These are phyloP conservation scores for Austroboletus niveus DNA, from an alignment of 1,284 basidiomycete genomes.

Conservation along the genomic window DNA sequence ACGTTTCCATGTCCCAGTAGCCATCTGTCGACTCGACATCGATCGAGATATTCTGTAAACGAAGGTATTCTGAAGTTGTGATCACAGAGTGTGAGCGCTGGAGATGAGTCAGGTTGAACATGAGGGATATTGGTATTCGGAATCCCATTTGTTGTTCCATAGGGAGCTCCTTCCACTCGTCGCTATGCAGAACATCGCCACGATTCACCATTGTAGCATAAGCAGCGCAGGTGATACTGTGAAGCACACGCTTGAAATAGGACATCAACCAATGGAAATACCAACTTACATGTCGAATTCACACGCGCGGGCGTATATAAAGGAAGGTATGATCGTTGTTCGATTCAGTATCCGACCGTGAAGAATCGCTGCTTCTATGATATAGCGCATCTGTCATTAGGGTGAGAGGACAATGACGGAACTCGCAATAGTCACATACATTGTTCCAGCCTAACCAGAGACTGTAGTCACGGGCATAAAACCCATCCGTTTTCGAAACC, in stretches of 20 bases:
- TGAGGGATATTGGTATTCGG: constrained; percentile 38
- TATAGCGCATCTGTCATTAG: constrained; percentile 35
- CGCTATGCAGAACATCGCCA: constrained; percentile 34
- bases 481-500: constrained; percentile 30
- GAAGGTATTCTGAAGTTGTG: constrained; percentile 42
- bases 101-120: constrained; percentile 48
- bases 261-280: neutral
- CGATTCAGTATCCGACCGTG: constrained; percentile 38
- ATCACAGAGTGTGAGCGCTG: constrained; percentile 38
- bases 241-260: neutral
- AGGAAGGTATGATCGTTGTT: constrained; percentile 39
- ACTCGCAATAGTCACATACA: constrained; percentile 11
- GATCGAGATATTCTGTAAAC: constrained; percentile 36
- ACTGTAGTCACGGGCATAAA: constrained; percentile 36
- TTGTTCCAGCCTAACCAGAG: constrained; percentile 37
- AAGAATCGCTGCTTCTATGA: constrained; percentile 39
- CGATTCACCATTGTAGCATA: constrained; percentile 42
- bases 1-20: constrained; percentile 35
- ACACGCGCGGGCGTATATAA: constrained; percentile 42
- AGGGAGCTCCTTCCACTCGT: constrained; percentile 42
- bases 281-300: constrained; percentile 36
- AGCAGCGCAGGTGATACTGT: constrained; percentile 33
- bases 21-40: constrained; percentile 37
- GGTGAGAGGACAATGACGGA: neutral
- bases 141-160: constrained; percentile 42